Evolutionary conservation across 2,329 filamentous ascomycete genomes (phyloP).

Genomic region (Fusarium redolens): DNA sequence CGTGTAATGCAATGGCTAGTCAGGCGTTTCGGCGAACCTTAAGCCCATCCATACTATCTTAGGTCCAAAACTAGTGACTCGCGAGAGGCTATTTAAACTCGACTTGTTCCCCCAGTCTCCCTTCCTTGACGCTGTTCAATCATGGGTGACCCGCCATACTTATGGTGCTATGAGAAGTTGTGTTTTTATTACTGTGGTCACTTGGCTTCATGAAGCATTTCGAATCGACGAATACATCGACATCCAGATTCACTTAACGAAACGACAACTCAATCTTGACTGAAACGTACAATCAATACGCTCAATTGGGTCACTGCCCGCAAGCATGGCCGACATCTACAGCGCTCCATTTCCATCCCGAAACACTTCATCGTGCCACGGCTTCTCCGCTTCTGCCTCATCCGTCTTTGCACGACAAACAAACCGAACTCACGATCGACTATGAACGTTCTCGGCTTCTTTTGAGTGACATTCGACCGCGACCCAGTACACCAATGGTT

Average conservation of each 20-base stretch:
- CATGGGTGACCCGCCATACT: not conserved
- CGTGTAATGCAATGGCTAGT: accelerated
- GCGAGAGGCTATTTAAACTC: not conserved
- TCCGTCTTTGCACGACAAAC: not conserved
- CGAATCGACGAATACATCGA: not conserved
- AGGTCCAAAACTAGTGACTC: not conserved
- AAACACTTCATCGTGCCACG: slow-evolving; percentile 32
- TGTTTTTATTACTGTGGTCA: accelerated
- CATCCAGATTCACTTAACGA: not conserved
- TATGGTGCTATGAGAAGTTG: no score
- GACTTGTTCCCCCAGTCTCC: not conserved
- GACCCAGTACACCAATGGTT: slow-evolving; percentile 14
- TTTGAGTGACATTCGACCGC: not conserved
- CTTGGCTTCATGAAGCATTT: accelerated
- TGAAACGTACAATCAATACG: accelerated
- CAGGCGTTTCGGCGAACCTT: not conserved
- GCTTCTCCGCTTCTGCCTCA: not conserved
- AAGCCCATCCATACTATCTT: accelerated
- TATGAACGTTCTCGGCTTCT: slow-evolving; percentile 14
- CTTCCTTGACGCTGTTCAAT: accelerated
- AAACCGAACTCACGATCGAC: not conserved
- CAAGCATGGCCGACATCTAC: not conserved
- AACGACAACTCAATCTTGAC: no score
- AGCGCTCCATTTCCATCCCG: slow-evolving; percentile 20
- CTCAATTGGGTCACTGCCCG: accelerated